Evolutionary conservation across 345 rosid genomes (phyloP), one percentile per base, ranked within the genome.

Genomic region (Rhodomyrtus tomentosa): DNA sequence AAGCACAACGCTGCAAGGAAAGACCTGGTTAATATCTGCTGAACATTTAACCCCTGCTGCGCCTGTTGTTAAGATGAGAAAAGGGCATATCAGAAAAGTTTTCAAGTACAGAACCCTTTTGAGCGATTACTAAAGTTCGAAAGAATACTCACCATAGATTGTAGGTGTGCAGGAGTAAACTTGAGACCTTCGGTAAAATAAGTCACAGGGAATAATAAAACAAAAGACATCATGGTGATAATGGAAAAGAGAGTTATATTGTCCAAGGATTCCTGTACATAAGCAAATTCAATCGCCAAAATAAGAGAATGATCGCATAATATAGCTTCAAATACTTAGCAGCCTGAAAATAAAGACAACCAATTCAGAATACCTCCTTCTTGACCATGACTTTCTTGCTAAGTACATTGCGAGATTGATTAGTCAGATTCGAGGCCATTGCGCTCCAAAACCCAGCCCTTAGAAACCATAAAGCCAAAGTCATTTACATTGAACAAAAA

Each of bases 1-100:
- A 93, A 97, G 89, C 94, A 94, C 82, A 97, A 93, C 15, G 99
- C 96, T 72, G 96, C 99, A 25, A 95, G 42, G 51, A 97, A 91
- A 82, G 98, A 91, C 91, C 96, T 91, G 29, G 84, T 81, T 24
- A 88, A 90, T 38, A 96, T 84, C 86, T 93, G 89, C 87, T 92
- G 89, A 87, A 93, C 92, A 91, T 97, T 93, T 88, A 96, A 87
- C 32, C 98, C 99, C 95, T 94, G 88, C 83, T 68, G 84, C 18
- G 5, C 89, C 80, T 88, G 58, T 89, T 22, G 20, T 83, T 49
- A 27, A 45, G 36, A 50, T 36, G 54, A 81, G 82, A 16, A 50
- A 81, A 81, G 21, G 55, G 82, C 22, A 81, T 49, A 52, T 42
- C 82, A 62, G 36, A 38, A 58, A 62, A 32, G 27, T 29, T 29